Conservation (phyloP, 2,329 filamentous ascomycete species). For the Cladobotryum protrusum region DNA sequence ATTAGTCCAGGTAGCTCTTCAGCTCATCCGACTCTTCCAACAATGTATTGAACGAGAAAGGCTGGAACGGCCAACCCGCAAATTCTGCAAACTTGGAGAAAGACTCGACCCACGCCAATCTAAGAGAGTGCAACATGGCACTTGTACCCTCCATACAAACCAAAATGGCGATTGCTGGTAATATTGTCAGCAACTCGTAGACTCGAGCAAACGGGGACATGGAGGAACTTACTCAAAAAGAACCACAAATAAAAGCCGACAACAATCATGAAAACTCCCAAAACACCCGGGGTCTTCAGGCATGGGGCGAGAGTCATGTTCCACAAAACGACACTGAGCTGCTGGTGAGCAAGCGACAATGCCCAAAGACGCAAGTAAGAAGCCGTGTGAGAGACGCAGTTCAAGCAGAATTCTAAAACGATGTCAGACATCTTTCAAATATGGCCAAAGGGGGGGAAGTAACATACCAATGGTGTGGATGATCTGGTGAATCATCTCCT, state of each 20-base stretch:
- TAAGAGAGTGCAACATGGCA: conserved; percentile 87
- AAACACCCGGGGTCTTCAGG: conserved; percentile 57
- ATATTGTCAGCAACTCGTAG: conserved; percentile 18
- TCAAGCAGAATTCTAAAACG: conserved; percentile 83
- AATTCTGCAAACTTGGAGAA: conserved; percentile 98
- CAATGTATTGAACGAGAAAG: conserved; percentile 79
- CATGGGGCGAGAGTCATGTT: conserved; percentile 84
- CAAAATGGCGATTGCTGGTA: conserved; percentile 51
- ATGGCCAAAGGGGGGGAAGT: not conserved
- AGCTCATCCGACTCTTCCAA: conserved; percentile 73
- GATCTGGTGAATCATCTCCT: conserved; percentile 97
- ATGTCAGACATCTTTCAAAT: not conserved
- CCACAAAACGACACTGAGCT: conserved; percentile 94
- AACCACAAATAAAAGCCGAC: conserved; percentile 87
- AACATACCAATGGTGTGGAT: conserved; percentile 93
- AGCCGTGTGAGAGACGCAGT: conserved; percentile 97
- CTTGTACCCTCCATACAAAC: conserved; percentile 95
- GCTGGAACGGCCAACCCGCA: conserved; percentile 77
- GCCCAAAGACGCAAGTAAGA: conserved; percentile 99
- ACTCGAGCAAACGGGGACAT: not conserved
- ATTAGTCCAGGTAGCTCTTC: conserved; percentile 48
- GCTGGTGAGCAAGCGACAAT: conserved; percentile 92
- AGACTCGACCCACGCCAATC: conserved; percentile 93
- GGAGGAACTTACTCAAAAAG: conserved; percentile 53
- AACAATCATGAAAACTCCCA: conserved; percentile 75